phyloP scores from a whole-genome alignment of 1,284 basidiomycete genomes.

The Ganoderma boninense region DNA sequence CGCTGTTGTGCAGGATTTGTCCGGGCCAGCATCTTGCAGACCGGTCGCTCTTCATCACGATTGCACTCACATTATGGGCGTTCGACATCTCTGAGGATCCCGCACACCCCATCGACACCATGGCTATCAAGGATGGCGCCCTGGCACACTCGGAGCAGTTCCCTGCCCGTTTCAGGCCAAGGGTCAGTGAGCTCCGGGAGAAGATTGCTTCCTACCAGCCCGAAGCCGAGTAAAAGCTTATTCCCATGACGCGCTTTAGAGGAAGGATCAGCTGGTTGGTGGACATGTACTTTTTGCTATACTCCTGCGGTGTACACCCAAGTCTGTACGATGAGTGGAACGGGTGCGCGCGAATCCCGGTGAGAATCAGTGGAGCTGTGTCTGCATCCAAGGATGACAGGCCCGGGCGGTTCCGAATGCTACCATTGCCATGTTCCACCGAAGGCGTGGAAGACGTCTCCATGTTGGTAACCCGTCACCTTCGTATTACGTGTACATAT shows the following conservation, averaged over 20 bases:
- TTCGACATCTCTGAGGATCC: conserved; percentile 60
- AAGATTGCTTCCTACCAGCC: conserved; percentile 20
- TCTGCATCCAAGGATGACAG: background rate
- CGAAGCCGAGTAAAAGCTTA: conserved; percentile 14
- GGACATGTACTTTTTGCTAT: background rate
- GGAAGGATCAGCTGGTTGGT: background rate
- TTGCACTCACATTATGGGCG: conserved; percentile 67
- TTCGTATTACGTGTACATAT: background rate
- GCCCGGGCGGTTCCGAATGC: background rate
- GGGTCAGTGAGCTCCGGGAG: conserved; percentile 25
- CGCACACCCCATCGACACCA: conserved; percentile 58
- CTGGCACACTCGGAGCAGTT: conserved; percentile 67
- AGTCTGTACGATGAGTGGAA: background rate
- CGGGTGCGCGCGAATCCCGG: background rate
- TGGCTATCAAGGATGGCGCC: conserved; percentile 63
- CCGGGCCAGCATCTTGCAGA: conserved; percentile 67
- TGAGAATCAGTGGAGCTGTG: background rate
- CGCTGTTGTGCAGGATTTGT: conserved; percentile 52
- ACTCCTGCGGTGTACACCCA: background rate
- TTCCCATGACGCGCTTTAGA: background rate
- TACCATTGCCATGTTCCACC: background rate
- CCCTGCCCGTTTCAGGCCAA: conserved; percentile 51
- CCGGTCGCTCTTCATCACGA: conserved; percentile 65
- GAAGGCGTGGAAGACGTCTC: background rate
- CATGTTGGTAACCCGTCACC: conserved; percentile 3